phyloP scores from a whole-genome alignment of 495 filamentous ascomycete species.

The Aspergillus sclerotiicarbonarius region DNA sequence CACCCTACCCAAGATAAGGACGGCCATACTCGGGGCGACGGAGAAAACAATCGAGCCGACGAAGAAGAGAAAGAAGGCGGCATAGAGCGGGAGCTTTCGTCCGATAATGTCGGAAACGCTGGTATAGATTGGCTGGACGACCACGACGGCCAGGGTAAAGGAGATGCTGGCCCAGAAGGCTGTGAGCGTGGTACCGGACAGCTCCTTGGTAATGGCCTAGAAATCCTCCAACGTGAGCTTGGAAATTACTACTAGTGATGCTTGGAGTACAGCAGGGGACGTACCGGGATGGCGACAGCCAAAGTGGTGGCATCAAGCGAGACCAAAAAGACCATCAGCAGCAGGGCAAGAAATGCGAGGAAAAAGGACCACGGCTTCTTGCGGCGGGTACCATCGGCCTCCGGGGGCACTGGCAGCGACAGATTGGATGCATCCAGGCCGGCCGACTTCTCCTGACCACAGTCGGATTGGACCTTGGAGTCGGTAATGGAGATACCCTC shows the following conservation, averaged over 20 bases:
- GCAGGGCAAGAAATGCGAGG: not conserved
- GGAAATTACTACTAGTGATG: no score
- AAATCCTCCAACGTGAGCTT: not conserved
- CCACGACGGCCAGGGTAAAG: not conserved
- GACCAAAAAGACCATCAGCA: not conserved
- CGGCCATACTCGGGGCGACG: not conserved
- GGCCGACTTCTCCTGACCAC: no score
- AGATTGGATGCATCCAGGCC: no score
- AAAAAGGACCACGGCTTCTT: not conserved
- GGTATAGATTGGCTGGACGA: not conserved
- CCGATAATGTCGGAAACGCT: not conserved
- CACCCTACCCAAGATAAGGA: not conserved
- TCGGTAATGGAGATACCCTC: no score
- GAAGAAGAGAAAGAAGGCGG: not conserved
- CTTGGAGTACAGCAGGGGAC: not conserved
- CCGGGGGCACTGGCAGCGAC: no score
- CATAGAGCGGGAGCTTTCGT: not conserved
- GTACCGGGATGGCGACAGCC: not conserved
- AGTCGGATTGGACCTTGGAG: no score
- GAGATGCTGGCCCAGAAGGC: constrained; percentile 1
- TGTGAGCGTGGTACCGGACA: not conserved
- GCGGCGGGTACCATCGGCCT: no score
- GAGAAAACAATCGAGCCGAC: constrained; percentile 1
- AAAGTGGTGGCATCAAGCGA: not conserved
- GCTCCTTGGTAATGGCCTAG: not conserved